phyloP scores from a whole-genome alignment of 495 filamentous ascomycete genomes.

The Tuber microsphaerosporum region DNA sequence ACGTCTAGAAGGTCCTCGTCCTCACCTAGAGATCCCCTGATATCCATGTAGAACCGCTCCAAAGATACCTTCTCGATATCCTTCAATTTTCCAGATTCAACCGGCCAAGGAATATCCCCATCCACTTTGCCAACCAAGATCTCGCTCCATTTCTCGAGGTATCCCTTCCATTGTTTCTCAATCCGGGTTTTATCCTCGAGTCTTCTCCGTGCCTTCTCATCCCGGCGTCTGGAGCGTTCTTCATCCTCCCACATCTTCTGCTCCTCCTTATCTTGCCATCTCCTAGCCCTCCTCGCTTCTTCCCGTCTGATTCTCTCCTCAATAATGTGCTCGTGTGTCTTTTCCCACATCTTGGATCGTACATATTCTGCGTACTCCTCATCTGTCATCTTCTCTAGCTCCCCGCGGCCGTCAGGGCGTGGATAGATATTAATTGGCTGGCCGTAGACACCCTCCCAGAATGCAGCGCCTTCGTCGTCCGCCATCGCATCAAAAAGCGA shows the following conservation, averaged over 20 bases:
- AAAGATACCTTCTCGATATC: slow-evolving; percentile 60
- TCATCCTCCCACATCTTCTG: slow-evolving; percentile 43
- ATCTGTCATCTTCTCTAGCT: slow-evolving; percentile 80
- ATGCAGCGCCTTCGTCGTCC: slow-evolving; percentile 91
- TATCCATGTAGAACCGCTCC: slow-evolving; percentile 57
- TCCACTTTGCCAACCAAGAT: slow-evolving; percentile 46
- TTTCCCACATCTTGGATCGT: slow-evolving; percentile 85
- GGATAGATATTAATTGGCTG: slow-evolving; percentile 74
- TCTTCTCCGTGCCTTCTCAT: slow-evolving; percentile 50
- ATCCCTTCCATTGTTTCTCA: slow-evolving; percentile 58
- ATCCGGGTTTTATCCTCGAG: slow-evolving; percentile 48
- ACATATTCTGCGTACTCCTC: slow-evolving; percentile 85
- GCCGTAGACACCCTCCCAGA: slow-evolving; percentile 91
- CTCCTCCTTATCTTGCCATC: slow-evolving; percentile 45
- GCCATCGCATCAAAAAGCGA: slow-evolving; percentile 98
- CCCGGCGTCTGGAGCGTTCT: slow-evolving; percentile 42
- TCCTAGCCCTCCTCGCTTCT: slow-evolving; percentile 45
- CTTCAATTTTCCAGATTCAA: slow-evolving; percentile 53
- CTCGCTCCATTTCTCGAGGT: slow-evolving; percentile 56
- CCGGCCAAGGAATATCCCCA: slow-evolving; percentile 67
- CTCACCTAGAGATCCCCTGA: slow-evolving; percentile 34
- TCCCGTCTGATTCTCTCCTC: slow-evolving; percentile 59
- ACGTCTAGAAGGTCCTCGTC: slow-evolving; percentile 48
- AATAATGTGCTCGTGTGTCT: slow-evolving; percentile 59
- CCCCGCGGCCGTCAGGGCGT: slow-evolving; percentile 47